Evolutionary conservation across 2,329 filamentous ascomycete genomes (phyloP), one percentile per base, ranked within the genome.

Genomic region (Coleophoma cylindrospora): DNA sequence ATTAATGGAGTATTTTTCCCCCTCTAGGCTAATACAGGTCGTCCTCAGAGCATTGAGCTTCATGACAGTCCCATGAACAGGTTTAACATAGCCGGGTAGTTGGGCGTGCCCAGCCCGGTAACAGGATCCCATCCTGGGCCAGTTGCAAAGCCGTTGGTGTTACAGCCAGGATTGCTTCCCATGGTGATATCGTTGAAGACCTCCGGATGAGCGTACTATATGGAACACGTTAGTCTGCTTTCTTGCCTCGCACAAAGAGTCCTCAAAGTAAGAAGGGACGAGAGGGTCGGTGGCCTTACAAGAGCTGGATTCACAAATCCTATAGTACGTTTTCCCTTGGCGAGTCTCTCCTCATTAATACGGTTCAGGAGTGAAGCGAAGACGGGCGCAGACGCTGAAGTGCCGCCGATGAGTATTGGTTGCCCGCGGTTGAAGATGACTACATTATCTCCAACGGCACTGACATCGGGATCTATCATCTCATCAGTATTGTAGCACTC

Each of bases 271-370:
- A 34, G 9, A 21, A 12, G 17, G 15, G 13, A 41, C n/a, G n/a
- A 43, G 13, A 36, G 7, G 8, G 13, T 17, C 21, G 27, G 9
- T 36, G 22, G 7, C 43, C 50, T 47, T 46, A 57, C 54, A 22
- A 58, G 46, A 38, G 45, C 50, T 14, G 56, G 56, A 58, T 84
- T 83, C 44, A 83, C 54, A 67, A 79, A 83, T 0, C 80, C 80
- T 8, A 72, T 45, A 4, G 66, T 61, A 4, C 50, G 54, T 63
- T 77, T 74, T 3, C 76, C 76, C 14, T 64, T 67, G 0, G 72
- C 68, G 22, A 84, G 62, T 22, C 79, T 66, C 2, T 76, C 79
- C 57, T 85, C 81, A 55, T 87, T 86, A 50, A 86, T 69, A 2
- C 86, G 69, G 3, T 75, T 70, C 33, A 86, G 69, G 50, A 86